These are phyloP conservation scores for Ailanthus altissimus DNA, from an alignment of 345 rosid species.

Conservation along the genomic window DNA sequence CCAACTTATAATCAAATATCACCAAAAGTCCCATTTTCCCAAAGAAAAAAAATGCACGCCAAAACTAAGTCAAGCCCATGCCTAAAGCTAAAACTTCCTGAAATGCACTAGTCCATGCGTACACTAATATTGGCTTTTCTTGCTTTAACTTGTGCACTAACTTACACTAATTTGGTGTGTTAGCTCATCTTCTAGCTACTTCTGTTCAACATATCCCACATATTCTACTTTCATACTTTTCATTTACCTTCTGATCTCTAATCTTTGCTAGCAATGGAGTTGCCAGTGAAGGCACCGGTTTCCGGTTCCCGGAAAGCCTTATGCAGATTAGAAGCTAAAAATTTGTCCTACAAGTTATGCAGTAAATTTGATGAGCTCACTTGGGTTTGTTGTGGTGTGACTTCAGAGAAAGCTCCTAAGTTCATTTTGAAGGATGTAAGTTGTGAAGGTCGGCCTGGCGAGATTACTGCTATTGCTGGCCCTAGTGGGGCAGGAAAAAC, in stretches of 20 bases:
- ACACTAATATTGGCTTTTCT: background rate
- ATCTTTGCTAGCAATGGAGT: conserved; percentile 48
- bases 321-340: conserved; percentile 57
- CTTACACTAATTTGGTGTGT: conserved; percentile 66
- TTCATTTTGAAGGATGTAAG: conserved; percentile 58
- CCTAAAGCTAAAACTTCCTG: background rate
- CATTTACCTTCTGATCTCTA: conserved; percentile 14
- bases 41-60: background rate
- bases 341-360: conserved; percentile 56
- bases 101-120: conserved; percentile 11
- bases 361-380: conserved; percentile 41
- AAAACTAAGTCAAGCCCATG: conserved; percentile 13
- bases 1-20: conserved; percentile 27
- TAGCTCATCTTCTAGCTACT: conserved; percentile 66
- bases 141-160: conserved; percentile 28
- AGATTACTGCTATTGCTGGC: conserved; percentile 79
- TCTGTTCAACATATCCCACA: conserved; percentile 27
- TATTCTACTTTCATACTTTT: conserved; percentile 20
- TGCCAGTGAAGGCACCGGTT: conserved; percentile 56
- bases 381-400: conserved; percentile 30
- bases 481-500: conserved; percentile 97
- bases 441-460: conserved; percentile 64
- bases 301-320: conserved; percentile 40
- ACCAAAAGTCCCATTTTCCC: conserved; percentile 29
- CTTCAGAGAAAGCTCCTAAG: conserved; percentile 30